These are phyloP conservation scores for Glaciozyma martinii DNA, from an alignment of 768 basidiomycete genomes.

Conservation along the genomic window DNA sequence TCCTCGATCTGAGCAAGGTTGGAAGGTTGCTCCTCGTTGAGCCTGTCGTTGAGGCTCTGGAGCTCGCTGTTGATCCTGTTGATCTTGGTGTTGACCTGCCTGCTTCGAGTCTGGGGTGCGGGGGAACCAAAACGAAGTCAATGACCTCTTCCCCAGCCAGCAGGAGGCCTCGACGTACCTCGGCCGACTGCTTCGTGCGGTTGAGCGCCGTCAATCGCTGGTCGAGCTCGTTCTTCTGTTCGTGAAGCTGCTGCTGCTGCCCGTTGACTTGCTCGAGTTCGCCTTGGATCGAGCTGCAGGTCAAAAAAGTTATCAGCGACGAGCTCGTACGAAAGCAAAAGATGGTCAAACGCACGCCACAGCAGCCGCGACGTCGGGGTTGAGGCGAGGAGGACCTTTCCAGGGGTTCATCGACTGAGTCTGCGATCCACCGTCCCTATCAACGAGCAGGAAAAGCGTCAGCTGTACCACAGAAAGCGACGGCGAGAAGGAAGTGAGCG, in stretches of 20 bases:
- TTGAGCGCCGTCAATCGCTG: slow-evolving; percentile 54
- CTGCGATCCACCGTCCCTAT: slow-evolving; percentile 16
- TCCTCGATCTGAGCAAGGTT: slow-evolving; percentile 21
- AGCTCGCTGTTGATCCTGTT: slow-evolving; percentile 4
- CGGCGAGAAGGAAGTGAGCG: too few species aligned
- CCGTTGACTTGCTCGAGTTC: neutral
- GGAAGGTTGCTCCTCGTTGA: slow-evolving; percentile 27
- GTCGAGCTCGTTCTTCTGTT: slow-evolving; percentile 33
- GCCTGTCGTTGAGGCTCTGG: slow-evolving; percentile 7
- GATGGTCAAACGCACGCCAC: slow-evolving; percentile 5
- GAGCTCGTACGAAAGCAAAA: neutral
- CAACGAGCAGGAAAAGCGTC: neutral
- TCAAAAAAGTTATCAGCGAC: neutral
- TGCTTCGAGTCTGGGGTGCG: neutral
- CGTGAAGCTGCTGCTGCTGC: neutral
- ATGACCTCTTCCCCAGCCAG: accelerated
- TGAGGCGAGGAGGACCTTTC: slow-evolving; percentile 26
- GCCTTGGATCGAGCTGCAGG: neutral
- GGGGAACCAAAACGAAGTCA: neutral
- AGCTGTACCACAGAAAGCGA: too few species aligned
- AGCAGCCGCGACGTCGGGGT: slow-evolving; percentile 16
- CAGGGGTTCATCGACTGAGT: slow-evolving; percentile 14
- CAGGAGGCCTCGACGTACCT: neutral
- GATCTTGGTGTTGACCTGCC: neutral
- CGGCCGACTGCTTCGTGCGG: slow-evolving; percentile 50